phyloP scores from a whole-genome alignment of 2,329 filamentous ascomycete genomes.

The Sporothrix dimorphospora region DNA sequence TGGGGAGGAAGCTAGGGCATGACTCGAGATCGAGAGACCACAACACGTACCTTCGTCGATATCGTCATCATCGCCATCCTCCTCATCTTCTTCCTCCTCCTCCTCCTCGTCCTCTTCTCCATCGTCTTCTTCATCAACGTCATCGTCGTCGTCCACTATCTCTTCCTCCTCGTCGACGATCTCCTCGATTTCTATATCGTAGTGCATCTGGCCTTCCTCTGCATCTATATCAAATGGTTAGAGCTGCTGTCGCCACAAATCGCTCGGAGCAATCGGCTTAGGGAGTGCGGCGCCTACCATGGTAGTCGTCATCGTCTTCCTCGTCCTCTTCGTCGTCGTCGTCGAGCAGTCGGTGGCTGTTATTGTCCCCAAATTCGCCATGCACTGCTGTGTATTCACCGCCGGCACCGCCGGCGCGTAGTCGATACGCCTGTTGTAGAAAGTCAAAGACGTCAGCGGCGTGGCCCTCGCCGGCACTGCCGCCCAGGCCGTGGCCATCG shows the following conservation, averaged over 20 bases:
- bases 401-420: not conserved
- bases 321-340: conserved; percentile 35
- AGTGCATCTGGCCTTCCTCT: conserved; percentile 30
- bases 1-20: too few relatives aligned
- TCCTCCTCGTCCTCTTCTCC: conserved; percentile 27
- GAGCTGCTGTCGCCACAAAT: not conserved
- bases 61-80: conserved; percentile 34
- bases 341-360: conserved; percentile 23
- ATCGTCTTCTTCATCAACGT: conserved; percentile 31
- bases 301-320: conserved; percentile 25
- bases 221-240: conserved; percentile 27
- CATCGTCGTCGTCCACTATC: conserved; percentile 27
- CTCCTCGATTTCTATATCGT: conserved; percentile 30
- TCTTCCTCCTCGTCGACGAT: conserved; percentile 28
- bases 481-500: not conserved
- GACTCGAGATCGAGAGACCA: too few relatives aligned
- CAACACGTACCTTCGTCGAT: conserved; percentile 33
- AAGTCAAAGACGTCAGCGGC: conserved; percentile 14
- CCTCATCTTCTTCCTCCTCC: conserved; percentile 35
- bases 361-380: not conserved
- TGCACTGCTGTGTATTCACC: conserved; percentile 14
- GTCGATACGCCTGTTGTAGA: conserved; percentile 7
- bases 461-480: not conserved
- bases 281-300: not conserved
- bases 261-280: not conserved